Conservation (phyloP, 768 basidiomycete genomes). For the Tephrocybe sp. region DNA sequence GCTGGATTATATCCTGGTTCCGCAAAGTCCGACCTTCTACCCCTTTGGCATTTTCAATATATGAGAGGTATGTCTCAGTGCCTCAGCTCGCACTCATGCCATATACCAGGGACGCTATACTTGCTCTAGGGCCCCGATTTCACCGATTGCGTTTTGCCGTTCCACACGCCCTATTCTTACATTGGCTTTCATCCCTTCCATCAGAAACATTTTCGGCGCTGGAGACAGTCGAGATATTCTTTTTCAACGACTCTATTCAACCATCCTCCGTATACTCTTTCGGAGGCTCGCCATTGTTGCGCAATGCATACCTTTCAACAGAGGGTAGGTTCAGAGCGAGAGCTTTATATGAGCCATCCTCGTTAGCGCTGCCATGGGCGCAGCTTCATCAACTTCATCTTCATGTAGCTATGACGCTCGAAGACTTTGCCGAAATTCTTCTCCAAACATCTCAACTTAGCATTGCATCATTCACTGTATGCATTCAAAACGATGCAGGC, state of each 20-base stretch:
- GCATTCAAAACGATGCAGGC: neutral
- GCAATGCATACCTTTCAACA: neutral
- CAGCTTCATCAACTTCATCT: neutral
- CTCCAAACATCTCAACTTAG: neutral
- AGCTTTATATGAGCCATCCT: neutral
- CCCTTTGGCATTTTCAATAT: neutral
- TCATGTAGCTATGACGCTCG: neutral
- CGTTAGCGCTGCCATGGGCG: neutral
- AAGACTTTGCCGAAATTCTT: neutral
- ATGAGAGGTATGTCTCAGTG: neutral
- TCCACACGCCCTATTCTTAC: neutral
- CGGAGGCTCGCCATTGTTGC: neutral
- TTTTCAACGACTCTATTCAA: neutral
- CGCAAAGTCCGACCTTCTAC: neutral
- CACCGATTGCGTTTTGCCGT: neutral
- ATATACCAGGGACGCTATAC: neutral
- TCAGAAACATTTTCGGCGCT: neutral
- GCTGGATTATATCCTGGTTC: neutral
- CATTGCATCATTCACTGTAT: neutral
- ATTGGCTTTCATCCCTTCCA: neutral
- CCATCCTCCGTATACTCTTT: neutral
- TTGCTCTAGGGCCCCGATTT: neutral
- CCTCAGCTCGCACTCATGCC: neutral
- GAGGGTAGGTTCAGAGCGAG: neutral
- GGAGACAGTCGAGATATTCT: neutral